A percentile compares a stretch with the other conserved stretches of the same genome.
Evolutionary conservation across 2,329 filamentous ascomycete genomes (phyloP).

Genomic region (Fusarium chaquense): DNA sequence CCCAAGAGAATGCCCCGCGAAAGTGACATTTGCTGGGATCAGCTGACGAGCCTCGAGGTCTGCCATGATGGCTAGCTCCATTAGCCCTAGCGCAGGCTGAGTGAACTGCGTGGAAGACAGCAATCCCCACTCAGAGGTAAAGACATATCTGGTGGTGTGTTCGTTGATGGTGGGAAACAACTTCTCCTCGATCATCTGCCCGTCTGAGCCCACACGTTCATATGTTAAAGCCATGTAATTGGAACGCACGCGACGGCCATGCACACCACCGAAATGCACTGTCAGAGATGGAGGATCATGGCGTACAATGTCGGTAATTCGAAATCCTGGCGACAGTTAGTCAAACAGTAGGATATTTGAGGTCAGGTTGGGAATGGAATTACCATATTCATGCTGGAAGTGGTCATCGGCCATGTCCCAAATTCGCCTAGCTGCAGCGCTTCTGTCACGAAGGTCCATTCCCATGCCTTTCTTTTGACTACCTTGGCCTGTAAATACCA

Average conservation of each 20-base stretch:
- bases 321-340: not conserved
- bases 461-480: not conserved
- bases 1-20: not conserved
- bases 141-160: not conserved
- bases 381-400: not conserved
- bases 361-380: not conserved
- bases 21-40: not conserved
- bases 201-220: not conserved
- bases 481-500: not conserved
- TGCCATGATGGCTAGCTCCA: not conserved
- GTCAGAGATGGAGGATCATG: not conserved
- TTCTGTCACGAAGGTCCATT: not conserved
- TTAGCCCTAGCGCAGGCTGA: not conserved
- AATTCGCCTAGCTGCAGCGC: not conserved
- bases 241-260: not conserved
- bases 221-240: not conserved
- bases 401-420: not conserved
- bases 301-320: not conserved
- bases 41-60: not conserved
- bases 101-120: not conserved
- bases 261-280: not conserved
- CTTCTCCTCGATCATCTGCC: not conserved
- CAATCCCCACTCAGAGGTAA: not conserved
- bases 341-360: too few species aligned
- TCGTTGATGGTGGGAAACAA: not conserved